These are phyloP conservation scores for Phialophora chinensis DNA, from an alignment of 2,329 filamentous ascomycete species.

Conservation along the genomic window DNA sequence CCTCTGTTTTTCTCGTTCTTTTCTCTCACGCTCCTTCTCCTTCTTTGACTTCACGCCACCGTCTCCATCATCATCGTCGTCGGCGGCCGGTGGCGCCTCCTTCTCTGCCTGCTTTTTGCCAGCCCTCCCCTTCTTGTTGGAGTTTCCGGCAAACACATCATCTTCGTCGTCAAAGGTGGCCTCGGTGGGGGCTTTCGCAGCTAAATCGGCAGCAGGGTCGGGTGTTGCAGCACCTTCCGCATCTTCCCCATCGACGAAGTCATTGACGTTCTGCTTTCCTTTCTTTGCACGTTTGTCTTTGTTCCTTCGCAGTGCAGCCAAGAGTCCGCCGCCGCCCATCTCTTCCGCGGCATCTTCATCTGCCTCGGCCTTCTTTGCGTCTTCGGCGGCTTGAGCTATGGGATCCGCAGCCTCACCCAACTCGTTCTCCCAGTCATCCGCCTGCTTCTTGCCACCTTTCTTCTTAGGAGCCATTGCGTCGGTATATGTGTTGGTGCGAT, in stretches of 20 bases:
- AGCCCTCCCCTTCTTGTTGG: constrained; percentile 69
- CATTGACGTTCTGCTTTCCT: constrained; percentile 73
- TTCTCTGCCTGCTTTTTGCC: constrained; percentile 56
- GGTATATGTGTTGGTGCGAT: constrained; percentile 19
- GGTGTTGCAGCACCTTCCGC: constrained; percentile 52
- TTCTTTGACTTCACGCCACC: constrained; percentile 87
- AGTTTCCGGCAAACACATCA: constrained; percentile 80
- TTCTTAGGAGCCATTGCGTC: constrained; percentile 86
- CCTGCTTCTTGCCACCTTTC: constrained; percentile 80
- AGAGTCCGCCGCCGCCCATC: constrained; percentile 68
- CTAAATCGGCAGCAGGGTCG: constrained; percentile 54
- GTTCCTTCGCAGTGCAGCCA: constrained; percentile 81
- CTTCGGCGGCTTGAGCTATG: constrained; percentile 56
- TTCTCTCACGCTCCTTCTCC: constrained; percentile 97
- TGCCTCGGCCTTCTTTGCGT: constrained; percentile 54
- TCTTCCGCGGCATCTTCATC: constrained; percentile 59
- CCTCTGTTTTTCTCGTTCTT: constrained; percentile 96
- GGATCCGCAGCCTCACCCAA: constrained; percentile 78
- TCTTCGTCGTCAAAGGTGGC: constrained; percentile 81
- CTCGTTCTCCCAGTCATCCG: constrained; percentile 94
- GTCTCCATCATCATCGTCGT: constrained; percentile 60
- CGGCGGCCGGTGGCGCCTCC: constrained; percentile 47
- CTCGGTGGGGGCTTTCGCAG: constrained; percentile 77
- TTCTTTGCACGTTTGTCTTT: constrained; percentile 91
- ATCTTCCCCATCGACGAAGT: constrained; percentile 74